Percentiles rank a stretch among this genome's conserved stretches.
Evolutionary conservation across 768 basidiomycete species (phyloP).

Genomic region (Podaxis rugospora): DNA sequence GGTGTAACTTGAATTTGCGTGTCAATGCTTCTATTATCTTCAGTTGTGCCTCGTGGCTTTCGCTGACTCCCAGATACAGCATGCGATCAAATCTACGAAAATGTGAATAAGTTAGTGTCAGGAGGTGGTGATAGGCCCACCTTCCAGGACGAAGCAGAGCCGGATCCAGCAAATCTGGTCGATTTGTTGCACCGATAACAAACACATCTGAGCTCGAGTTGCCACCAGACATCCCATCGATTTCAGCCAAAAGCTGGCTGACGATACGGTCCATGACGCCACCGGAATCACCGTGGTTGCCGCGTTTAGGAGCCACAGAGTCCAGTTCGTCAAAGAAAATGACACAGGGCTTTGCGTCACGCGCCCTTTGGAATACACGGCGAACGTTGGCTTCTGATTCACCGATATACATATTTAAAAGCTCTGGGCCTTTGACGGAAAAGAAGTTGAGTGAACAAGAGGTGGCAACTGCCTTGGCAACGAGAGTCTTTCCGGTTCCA

Average conservation of each 20-base stretch:
- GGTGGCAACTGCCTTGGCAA: conserved; percentile 95
- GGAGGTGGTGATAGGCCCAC: conserved; percentile 33
- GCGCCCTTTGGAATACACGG: conserved; percentile 83
- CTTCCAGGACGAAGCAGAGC: conserved; percentile 86
- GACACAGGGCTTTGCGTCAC: conserved; percentile 91
- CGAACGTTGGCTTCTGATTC: conserved; percentile 98
- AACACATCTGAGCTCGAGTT: conserved; percentile 70
- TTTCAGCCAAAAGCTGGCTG: conserved; percentile 87
- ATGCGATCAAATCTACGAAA: conserved; percentile 84
- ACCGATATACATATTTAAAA: conserved; percentile 98
- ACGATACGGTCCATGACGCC: conserved; percentile 99
- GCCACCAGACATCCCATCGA: conserved; percentile 82
- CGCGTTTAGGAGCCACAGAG: conserved; percentile 90
- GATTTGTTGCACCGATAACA: conserved; percentile 94
- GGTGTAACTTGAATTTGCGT: conserved; percentile 82
- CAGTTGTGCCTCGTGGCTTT: conserved; percentile 78
- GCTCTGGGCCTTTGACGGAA: conserved; percentile 94
- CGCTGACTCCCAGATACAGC: conserved; percentile 92
- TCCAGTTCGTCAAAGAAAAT: conserved; percentile 98
- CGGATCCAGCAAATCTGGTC: conserved; percentile 88
- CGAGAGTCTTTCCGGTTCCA: conserved; percentile 91
- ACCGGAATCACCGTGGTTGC: conserved; percentile 93
- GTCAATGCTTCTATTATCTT: conserved; percentile 89
- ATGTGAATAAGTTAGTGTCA: not conserved
- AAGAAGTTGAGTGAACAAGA: conserved; percentile 94